A percentile compares a stretch with the other conserved stretches of the same genome.
These are phyloP conservation scores for Circinella minor DNA, from an alignment of 371 early-diverging fungal genomes.

Conservation along the genomic window DNA sequence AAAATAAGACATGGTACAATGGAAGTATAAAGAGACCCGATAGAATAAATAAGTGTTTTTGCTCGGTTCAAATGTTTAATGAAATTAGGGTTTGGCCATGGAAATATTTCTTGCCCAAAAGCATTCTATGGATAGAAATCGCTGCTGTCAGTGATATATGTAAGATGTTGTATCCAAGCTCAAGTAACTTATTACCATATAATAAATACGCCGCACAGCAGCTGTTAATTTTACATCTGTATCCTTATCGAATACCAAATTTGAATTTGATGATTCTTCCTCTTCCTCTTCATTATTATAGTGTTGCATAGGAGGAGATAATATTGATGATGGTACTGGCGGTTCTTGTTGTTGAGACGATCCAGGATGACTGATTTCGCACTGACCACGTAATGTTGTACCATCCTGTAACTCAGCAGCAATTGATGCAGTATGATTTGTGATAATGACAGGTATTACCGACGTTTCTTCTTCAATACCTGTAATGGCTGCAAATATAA, in stretches of 20 bases:
- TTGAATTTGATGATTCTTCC: slow-evolving; percentile 19
- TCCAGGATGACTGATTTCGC: slow-evolving; percentile 55
- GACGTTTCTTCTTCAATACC: slow-evolving; percentile 59
- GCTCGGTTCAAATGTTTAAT: slow-evolving; percentile 36
- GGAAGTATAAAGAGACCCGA: slow-evolving; percentile 67
- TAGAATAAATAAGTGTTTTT: slow-evolving; percentile 60
- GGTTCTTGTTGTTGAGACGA: slow-evolving; percentile 1
- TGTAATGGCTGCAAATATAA: slow-evolving; percentile 66
- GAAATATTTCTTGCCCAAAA: slow-evolving; percentile 65
- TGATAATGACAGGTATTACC: slow-evolving; percentile 67
- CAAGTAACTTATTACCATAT: slow-evolving; percentile 34
- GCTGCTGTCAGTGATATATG: not conserved
- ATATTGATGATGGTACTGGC: not conserved
- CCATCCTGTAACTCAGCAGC: slow-evolving; percentile 66
- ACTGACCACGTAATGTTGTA: slow-evolving; percentile 61
- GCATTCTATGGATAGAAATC: slow-evolving; percentile 41
- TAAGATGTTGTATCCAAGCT: too few species aligned
- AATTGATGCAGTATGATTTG: slow-evolving; percentile 63
- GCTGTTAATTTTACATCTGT: slow-evolving; percentile 36
- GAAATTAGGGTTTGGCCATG: slow-evolving; percentile 59
- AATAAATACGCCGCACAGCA: slow-evolving; percentile 62
- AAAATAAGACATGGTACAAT: slow-evolving; percentile 68
- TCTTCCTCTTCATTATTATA: not conserved
- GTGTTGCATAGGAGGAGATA: not conserved
- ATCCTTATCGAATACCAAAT: slow-evolving; percentile 51